Conservation (phyloP, 2,329 filamentous ascomycete genomes). For the Aspergillus aculeatus region DNA sequence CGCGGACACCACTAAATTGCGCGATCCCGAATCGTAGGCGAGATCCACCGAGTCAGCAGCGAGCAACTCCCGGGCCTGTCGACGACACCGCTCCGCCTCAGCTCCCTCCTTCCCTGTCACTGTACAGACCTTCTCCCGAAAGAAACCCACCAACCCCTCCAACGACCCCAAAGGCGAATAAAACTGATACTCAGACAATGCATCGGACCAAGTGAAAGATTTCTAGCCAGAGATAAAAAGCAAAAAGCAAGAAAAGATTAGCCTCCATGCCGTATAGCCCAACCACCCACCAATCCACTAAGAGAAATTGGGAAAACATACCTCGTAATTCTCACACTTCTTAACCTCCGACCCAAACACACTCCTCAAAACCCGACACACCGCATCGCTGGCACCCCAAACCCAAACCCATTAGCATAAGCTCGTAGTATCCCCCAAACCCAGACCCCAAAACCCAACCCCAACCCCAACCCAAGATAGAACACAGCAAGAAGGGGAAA, state of each 20-base stretch:
- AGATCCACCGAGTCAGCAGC: constrained; percentile 69
- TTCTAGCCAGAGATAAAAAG: constrained; percentile 37
- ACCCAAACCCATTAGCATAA: background rate
- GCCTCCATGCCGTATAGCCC: background rate
- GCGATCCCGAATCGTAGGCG: constrained; percentile 69
- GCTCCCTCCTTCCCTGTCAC: constrained; percentile 39
- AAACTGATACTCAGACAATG: constrained; percentile 68
- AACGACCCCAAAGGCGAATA: constrained; percentile 64
- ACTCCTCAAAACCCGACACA: constrained; percentile 61
- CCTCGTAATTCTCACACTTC: constrained; percentile 55
- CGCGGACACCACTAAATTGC: constrained; percentile 63
- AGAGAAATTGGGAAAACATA: constrained; percentile 26
- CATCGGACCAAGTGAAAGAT: constrained; percentile 62
- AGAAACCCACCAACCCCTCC: constrained; percentile 53
- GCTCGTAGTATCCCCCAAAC: too few relatives aligned
- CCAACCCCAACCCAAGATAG: background rate
- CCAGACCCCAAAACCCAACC: constrained; percentile 7
- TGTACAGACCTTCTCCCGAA: constrained; percentile 54
- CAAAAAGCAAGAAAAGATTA: background rate
- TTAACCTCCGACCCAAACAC: constrained; percentile 56
- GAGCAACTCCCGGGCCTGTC: constrained; percentile 47
- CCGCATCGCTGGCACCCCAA: constrained; percentile 18
- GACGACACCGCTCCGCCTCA: constrained; percentile 44
- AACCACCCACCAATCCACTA: background rate
- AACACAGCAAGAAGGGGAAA: constrained; percentile 26